A percentile compares a stretch with the other conserved stretches of the same genome.
Conservation (phyloP, 2,329 filamentous ascomycete species). For the Dactylellina drechsleri region DNA sequence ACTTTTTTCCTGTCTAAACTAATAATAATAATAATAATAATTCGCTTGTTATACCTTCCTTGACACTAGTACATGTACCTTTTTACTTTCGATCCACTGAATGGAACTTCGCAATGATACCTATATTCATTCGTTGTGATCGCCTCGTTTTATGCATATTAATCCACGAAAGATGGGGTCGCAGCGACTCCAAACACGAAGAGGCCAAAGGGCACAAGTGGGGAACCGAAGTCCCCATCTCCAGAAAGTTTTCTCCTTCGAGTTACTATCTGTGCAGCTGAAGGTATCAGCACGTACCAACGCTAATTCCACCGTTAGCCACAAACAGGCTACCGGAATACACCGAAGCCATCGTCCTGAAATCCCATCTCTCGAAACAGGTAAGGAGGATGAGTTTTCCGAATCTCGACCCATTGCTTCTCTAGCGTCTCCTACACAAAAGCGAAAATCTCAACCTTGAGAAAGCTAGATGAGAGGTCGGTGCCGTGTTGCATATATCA, state of each 20-base stretch:
- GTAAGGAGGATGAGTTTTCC: not conserved
- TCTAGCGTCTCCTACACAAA: not conserved
- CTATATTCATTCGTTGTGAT: slow-evolving; percentile 5
- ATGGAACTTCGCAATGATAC: not conserved
- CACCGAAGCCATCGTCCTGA: slow-evolving; percentile 13
- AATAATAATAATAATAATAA: slow-evolving; percentile 1
- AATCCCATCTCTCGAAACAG: not conserved
- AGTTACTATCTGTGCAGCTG: slow-evolving; percentile 19
- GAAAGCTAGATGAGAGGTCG: not conserved
- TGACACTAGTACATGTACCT: too few relatives aligned
- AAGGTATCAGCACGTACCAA: not conserved
- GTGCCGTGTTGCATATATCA: slow-evolving; percentile 35
- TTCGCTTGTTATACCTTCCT: slow-evolving; percentile 2
- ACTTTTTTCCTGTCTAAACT: slow-evolving; percentile 16
- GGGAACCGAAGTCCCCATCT: slow-evolving; percentile 26
- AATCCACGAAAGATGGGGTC: slow-evolving; percentile 12
- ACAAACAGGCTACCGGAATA: slow-evolving; percentile 21
- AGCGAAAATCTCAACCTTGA: not conserved
- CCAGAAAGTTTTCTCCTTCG: slow-evolving; percentile 24
- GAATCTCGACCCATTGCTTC: too few relatives aligned
- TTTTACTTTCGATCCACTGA: too few relatives aligned
- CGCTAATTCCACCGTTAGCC: not conserved
- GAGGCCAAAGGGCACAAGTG: not conserved
- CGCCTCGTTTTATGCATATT: slow-evolving; percentile 53
- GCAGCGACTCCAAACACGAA: slow-evolving; percentile 5